Evolutionary conservation across 176 grass and related monocot species (phyloP), one percentile per base, ranked within the genome.

Genomic region (Cenchrus americanus): DNA sequence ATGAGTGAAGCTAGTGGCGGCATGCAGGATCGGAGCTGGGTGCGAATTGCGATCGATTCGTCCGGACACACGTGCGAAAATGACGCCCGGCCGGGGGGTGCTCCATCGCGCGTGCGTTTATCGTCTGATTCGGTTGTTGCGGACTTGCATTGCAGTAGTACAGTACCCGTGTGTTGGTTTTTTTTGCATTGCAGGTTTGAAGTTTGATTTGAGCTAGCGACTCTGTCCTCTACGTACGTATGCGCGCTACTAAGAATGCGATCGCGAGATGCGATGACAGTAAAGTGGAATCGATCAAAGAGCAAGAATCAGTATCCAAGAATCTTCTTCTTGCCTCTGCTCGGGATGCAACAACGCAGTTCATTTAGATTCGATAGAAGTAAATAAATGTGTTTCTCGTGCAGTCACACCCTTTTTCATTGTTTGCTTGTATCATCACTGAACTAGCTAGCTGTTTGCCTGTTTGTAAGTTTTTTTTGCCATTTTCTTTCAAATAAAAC

Each of bases 111-210:
- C 58, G 57, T 18, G 66, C 40, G 10, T 22, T 22, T 14, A 52
- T 23, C 9, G 7, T 18, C 19, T 43, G 11, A 53, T 26, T n/a
- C 34, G 68, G 84, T 80, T 71, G 77, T 30, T 73, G 84, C 51
- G 34, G 30, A 58, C 52, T 57, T 75, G 72, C 10, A 19, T 30
- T 30, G 34, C 34, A 37, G 34, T 0, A 34, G 51, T 19, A 57
- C 72, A 21, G 30, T 42, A 49, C 34, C 11, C 26, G 49, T 34
- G 15, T 15, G 6, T 48, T 34, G 43, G 24, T n/a, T 22, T 22
- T 8, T n/a, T 63, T 30, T 30, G 27, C 27, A 30, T 30, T 69
- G 79, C 79, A 83, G 79, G 72, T 77, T 82, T 87, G 79, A 87
- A 72, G 72, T 77, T 82, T 87, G 79, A 87, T 77, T 62, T 66